Percentiles rank a stretch among this genome's conserved stretches.
phyloP scores from a whole-genome alignment of 208 protist genomes.

The Leishmania major region DNA sequence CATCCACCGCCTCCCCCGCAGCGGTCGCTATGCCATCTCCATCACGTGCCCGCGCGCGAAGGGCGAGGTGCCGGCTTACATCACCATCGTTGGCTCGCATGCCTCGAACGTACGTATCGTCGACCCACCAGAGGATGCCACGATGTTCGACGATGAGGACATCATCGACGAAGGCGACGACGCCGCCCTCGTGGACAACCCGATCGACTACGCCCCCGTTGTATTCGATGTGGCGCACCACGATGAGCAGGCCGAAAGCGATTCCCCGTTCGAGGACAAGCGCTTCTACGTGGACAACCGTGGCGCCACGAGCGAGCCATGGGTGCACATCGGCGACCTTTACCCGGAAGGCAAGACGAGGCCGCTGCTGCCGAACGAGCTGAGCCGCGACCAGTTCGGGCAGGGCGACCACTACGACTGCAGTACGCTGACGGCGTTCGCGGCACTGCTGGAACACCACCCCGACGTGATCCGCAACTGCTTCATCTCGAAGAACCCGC shows the following conservation, averaged over 20 bases:
- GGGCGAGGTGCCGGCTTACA: conserved; percentile 44
- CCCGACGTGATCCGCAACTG: conserved; percentile 60
- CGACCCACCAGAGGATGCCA: conserved; percentile 60
- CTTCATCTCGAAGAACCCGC: conserved; percentile 51
- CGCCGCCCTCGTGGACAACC: conserved; percentile 25
- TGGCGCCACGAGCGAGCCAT: conserved; percentile 46
- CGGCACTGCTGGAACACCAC: conserved; percentile 48
- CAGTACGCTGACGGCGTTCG: conserved; percentile 54
- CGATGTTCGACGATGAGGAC: conserved; percentile 80
- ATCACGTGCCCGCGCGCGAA: conserved; percentile 69
- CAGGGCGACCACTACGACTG: conserved; percentile 70
- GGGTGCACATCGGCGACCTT: conserved; percentile 71
- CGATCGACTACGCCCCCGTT: conserved; percentile 64
- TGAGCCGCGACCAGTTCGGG: conserved; percentile 58
- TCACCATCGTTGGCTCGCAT: conserved; percentile 48
- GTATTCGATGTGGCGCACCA: conserved; percentile 34
- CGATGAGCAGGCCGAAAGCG: conserved; percentile 41
- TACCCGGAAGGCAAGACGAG: conserved; percentile 62
- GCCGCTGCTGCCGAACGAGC: conserved; percentile 50
- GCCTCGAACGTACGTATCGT: conserved; percentile 58
- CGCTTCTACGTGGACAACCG: conserved; percentile 55
- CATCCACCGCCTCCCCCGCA: conserved; percentile 50
- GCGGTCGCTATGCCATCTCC: conserved; percentile 70
- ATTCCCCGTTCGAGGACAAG: conserved; percentile 59
- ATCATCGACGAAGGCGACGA: conserved; percentile 74